Base-by-base conservation (phyloP, 257 asterid species). In the Solanum phureja region DNA sequence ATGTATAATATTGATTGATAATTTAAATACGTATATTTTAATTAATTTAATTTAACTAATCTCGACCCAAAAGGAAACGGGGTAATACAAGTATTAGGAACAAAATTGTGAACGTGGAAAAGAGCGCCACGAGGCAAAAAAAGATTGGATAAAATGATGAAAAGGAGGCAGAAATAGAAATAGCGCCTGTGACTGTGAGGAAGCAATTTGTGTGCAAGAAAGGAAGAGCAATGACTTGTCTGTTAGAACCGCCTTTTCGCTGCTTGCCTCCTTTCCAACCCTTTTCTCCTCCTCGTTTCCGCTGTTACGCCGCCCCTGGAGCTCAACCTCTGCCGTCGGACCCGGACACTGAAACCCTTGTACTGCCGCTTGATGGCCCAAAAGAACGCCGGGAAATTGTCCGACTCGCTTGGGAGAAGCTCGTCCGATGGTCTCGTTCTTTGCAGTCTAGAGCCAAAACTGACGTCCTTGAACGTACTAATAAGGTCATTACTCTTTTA, bases 391-490 rank as follows among this genome's bases (percentile, higher is more conserved):
- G 99, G 83, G 93, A 90, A 90, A 92, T 95, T 87, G 99, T 96
- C 84, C 92, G 94, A 7, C 83, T 94, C 77, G 98, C 99, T 33
- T 96, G 99, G 99, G 98, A 96, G 90, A 94, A 94, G 92, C 94
- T 96, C 83, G 95, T 96, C 73, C 94, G 99, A 18, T 96, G 99
- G 99, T 96, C 99, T n/a, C 98, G 99, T 40, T 93, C 97, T 40
- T 90, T 77, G 94, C 94, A 94, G 58, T 95, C 96, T 86, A 96
- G 74, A 90, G 95, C 96, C 88, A 96, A 96, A 88, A 94, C 96
- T 24, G 98, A 96, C 83, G 98, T 96, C 89, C 95, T 95, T 38
- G 96, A 96, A 89, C 97, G 98, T 90, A 95, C 99, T 83, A 90
- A 92, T 31, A 96, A 96, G 98, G 99, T 95, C 40, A 46, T 60